These are phyloP conservation scores for Atkinsonella texensis DNA, from an alignment of 2,329 filamentous ascomycete species.

Conservation along the genomic window DNA sequence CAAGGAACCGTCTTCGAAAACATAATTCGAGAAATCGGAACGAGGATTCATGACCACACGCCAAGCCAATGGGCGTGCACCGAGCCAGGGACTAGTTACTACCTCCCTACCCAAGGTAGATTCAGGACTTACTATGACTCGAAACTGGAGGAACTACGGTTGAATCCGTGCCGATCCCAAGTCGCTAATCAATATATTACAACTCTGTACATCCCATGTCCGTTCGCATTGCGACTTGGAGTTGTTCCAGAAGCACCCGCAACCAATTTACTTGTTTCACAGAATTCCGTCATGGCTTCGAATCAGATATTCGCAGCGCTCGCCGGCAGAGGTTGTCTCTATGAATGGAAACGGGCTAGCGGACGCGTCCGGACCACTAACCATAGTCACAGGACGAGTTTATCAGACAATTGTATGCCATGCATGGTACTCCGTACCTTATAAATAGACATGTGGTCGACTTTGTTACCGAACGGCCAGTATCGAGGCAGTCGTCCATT, in stretches of 20 bases:
- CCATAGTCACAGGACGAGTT: too few species aligned
- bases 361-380: too few species aligned
- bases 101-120: neutral
- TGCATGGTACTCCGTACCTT: too few species aligned
- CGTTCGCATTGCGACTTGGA: neutral
- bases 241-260: neutral
- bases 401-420: neutral
- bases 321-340: too few species aligned
- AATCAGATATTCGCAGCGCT: too few species aligned
- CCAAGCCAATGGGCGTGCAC: conserved; percentile 1
- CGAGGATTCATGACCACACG: neutral
- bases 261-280: too few species aligned
- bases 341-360: too few species aligned
- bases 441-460: too few species aligned
- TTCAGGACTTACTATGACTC: neutral
- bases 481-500: neutral
- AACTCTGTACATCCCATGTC: neutral
- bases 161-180: neutral
- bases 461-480: too few species aligned
- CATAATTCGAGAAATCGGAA: neutral
- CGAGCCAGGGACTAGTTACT: neutral
- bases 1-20: neutral
- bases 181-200: neutral
- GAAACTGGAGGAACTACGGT: neutral
- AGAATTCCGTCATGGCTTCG: too few species aligned